A percentile compares a stretch with the other conserved stretches of the same genome.
Evolutionary conservation across 345 rosid genomes (phyloP).

Genomic region (Capsella bursapastoris): DNA sequence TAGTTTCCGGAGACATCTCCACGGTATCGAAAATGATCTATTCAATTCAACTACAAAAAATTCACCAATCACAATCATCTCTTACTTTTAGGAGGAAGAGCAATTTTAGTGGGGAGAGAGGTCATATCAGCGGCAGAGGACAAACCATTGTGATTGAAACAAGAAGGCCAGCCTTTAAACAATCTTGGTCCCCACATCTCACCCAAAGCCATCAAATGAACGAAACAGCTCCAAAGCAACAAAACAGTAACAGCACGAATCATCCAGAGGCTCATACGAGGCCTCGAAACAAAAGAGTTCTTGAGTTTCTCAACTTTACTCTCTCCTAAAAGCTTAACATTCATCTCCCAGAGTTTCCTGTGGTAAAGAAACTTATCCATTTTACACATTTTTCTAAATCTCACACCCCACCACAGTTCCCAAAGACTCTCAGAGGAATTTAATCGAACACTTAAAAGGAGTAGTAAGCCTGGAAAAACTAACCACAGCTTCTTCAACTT

Average conservation of each 20-base stretch:
- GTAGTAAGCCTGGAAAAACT: neutral
- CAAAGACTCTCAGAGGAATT: slow-evolving; percentile 34
- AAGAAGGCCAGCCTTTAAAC: slow-evolving; percentile 87
- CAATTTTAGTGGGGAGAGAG: slow-evolving; percentile 57
- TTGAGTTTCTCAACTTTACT: slow-evolving; percentile 62
- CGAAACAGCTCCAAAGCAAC: slow-evolving; percentile 77
- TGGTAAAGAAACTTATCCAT: slow-evolving; percentile 50
- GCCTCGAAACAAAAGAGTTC: slow-evolving; percentile 61
- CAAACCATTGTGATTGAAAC: slow-evolving; percentile 58
- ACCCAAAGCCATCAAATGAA: slow-evolving; percentile 75
- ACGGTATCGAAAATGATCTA: slow-evolving; percentile 6
- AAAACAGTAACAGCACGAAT: slow-evolving; percentile 63
- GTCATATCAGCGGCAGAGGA: slow-evolving; percentile 47
- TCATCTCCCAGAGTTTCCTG: slow-evolving; percentile 61
- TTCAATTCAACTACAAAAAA: neutral
- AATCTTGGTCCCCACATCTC: slow-evolving; percentile 89
- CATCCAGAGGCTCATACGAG: slow-evolving; percentile 78
- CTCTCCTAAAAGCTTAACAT: slow-evolving; percentile 58
- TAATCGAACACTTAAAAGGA: slow-evolving; percentile 29
- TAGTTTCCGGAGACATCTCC: slow-evolving; percentile 22
- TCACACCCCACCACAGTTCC: slow-evolving; percentile 8
- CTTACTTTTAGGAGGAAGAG: slow-evolving; percentile 88
- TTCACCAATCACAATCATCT: neutral
- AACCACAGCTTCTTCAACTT: slow-evolving; percentile 10
- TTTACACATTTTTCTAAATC: slow-evolving; percentile 43